Evolutionary conservation across 768 basidiomycete species (phyloP).

Genomic region (Lentinula sp.): DNA sequence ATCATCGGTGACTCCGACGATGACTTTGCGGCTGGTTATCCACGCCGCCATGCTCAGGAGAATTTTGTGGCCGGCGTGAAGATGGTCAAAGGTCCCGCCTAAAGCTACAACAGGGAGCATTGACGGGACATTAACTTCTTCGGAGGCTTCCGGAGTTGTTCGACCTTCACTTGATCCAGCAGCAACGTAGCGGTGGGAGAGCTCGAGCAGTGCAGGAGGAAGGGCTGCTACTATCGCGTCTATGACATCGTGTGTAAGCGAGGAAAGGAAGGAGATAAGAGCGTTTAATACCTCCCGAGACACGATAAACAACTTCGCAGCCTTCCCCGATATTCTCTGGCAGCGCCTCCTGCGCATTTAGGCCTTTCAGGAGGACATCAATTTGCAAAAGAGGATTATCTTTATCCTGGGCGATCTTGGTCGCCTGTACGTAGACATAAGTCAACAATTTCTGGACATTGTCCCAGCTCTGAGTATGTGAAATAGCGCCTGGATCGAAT

Average conservation of each 20-base stretch:
- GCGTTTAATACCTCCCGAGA: conserved; percentile 37
- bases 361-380: conserved; percentile 67
- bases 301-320: conserved; percentile 41
- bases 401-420: conserved; percentile 60
- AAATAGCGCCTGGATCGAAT: conserved; percentile 38
- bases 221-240: background rate
- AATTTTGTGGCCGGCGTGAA: conserved; percentile 97
- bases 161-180: background rate
- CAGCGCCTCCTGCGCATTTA: conserved; percentile 31
- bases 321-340: conserved; percentile 35
- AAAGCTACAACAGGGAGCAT: conserved; percentile 72
- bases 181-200: background rate
- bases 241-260: background rate
- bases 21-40: conserved; percentile 73
- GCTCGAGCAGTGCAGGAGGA: conserved; percentile 2
- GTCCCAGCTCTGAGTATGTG: conserved; percentile 52
- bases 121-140: conserved; percentile 14
- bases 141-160: conserved; percentile 1
- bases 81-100: conserved; percentile 97
- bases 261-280: conserved; percentile 3
- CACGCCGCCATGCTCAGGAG: conserved; percentile 89
- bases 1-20: conserved; percentile 87
- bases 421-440: conserved; percentile 82
- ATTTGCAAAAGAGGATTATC: conserved; percentile 72
- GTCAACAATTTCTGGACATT: conserved; percentile 74